Percentiles rank a stretch among this genome's conserved stretches.
Conservation (phyloP, 2,329 filamentous ascomycete species). For the Dichotomopilus funicola region DNA sequence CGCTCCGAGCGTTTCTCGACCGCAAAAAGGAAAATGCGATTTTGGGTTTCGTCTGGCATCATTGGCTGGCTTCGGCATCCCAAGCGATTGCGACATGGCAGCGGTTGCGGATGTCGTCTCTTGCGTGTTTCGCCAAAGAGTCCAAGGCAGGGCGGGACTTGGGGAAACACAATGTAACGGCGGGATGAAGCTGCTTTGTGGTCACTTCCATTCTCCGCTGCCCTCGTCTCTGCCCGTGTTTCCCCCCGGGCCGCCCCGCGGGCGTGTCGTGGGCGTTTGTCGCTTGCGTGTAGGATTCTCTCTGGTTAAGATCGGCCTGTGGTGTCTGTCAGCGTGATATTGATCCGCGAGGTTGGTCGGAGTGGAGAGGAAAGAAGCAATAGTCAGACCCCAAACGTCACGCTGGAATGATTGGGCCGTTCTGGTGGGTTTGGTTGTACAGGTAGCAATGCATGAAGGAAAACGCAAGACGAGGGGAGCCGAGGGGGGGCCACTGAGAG, state of each 20-base stretch:
- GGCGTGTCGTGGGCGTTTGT: not conserved
- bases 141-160: slow-evolving; percentile 18
- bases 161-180: slow-evolving; percentile 19
- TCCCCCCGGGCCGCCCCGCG: not conserved
- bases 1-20: no score
- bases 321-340: slow-evolving; percentile 9
- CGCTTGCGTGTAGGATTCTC: no score
- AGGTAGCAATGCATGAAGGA: slow-evolving; percentile 25
- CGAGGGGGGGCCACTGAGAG: slow-evolving; percentile 4
- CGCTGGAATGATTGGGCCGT: slow-evolving; percentile 17
- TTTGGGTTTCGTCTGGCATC: not conserved
- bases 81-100: slow-evolving; percentile 16
- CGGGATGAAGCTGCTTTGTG: slow-evolving; percentile 7
- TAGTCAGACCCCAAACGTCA: slow-evolving; percentile 3
- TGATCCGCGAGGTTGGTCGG: slow-evolving; percentile 4
- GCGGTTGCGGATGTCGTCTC: not conserved
- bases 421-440: slow-evolving; percentile 20
- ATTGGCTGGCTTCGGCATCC: slow-evolving; percentile 8
- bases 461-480: slow-evolving; percentile 10
- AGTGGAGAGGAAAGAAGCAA: slow-evolving; percentile 16
- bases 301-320: not conserved
- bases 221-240: not conserved
- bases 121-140: not conserved
- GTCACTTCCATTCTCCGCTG: not conserved
- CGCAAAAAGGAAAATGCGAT: slow-evolving; percentile 1